Conservation (phyloP, 1,284 basidiomycete genomes). For the Tilletia walkeri region DNA sequence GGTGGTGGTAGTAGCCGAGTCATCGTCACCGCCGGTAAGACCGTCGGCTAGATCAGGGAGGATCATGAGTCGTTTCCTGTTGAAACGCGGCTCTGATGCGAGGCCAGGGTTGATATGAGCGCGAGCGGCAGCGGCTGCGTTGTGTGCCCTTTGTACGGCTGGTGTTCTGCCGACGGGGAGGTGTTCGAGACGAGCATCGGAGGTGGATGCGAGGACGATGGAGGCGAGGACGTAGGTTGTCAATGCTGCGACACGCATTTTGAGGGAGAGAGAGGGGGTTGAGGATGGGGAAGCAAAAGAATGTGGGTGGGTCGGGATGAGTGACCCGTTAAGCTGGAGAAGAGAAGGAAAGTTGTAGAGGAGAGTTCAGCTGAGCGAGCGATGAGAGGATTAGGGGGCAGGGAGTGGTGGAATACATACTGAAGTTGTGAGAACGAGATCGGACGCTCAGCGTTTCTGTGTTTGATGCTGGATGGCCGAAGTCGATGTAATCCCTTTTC, state of each 20-base stretch:
- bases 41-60: neutral
- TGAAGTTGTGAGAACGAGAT: no score
- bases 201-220: slow-evolving; percentile 7
- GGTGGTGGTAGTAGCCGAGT: neutral
- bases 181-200: slow-evolving; percentile 11
- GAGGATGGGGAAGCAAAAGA: neutral
- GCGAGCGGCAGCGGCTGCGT: no score
- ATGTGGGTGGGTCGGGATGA: slow-evolving; percentile 4
- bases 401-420: no score
- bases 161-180: neutral
- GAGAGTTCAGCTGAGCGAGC: no score
- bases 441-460: no score
- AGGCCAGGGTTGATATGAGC: no score
- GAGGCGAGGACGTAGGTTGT: slow-evolving; percentile 12
- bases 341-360: no score
- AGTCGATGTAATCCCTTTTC: no score
- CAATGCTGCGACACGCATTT: neutral
- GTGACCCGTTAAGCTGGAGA: no score
- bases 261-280: neutral
- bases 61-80: neutral
- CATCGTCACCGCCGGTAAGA: neutral
- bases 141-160: no score
- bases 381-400: no score
- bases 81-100: neutral
- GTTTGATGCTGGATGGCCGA: no score